Percentiles rank a stretch among this genome's conserved stretches.
Evolutionary conservation across 192 early-diverging fungal species (phyloP).

Genomic region (Gorgonomyces haynaldii): DNA sequence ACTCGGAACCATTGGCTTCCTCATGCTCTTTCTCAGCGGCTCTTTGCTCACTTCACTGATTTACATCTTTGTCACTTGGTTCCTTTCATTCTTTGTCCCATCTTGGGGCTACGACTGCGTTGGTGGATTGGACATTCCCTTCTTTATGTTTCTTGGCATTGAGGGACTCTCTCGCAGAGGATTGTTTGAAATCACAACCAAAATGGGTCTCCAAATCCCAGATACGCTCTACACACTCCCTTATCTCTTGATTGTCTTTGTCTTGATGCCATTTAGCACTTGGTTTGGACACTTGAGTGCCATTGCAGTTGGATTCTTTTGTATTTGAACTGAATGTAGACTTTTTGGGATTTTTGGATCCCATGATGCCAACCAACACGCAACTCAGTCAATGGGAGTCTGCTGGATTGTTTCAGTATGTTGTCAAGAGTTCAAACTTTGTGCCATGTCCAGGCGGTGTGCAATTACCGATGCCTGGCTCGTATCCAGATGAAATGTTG

Average conservation of each 20-base stretch:
- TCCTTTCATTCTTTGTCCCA: slow-evolving; percentile 1
- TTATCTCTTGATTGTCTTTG: neutral
- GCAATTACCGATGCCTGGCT: too few species aligned
- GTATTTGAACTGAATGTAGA: neutral
- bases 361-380: neutral
- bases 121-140: slow-evolving; percentile 8
- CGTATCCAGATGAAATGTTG: too few species aligned
- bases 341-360: slow-evolving; percentile 1
- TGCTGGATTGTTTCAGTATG: slow-evolving; percentile 1
- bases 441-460: slow-evolving; percentile 3
- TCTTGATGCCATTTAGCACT: slow-evolving; percentile 3
- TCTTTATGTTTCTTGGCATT: slow-evolving; percentile 9
- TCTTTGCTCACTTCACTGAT: neutral
- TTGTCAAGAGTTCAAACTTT: neutral
- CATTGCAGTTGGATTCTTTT: neutral
- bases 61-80: slow-evolving; percentile 1
- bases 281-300: neutral
- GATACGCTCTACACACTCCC: neutral
- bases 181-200: slow-evolving; percentile 3
- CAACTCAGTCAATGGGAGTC: neutral
- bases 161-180: slow-evolving; percentile 1
- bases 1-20: slow-evolving; percentile 1
- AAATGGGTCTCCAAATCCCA: slow-evolving; percentile 2
- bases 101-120: neutral
- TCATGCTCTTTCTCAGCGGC: slow-evolving; percentile 1